phyloP scores from a whole-genome alignment of 2,329 filamentous ascomycete species.

The Scedosporium apiospermum region DNA sequence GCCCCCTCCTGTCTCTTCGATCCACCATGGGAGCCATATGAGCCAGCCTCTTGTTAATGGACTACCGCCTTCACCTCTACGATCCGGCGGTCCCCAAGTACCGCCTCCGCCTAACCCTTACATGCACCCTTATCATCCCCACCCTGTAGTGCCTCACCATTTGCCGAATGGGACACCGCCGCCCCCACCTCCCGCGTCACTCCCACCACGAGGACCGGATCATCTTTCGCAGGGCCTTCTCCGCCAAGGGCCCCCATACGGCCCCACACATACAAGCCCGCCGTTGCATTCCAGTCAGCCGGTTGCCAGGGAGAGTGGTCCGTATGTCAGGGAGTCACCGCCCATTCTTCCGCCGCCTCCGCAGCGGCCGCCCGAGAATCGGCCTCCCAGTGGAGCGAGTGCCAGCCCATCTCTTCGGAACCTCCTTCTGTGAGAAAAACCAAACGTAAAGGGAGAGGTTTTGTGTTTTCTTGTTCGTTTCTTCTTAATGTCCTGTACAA shows the following conservation, averaged over 20 bases:
- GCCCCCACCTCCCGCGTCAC: conserved; percentile 16
- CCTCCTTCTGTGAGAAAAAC: conserved; percentile 46
- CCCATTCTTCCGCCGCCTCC: conserved; percentile 16
- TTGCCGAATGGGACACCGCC: conserved; percentile 30
- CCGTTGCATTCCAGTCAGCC: conserved; percentile 36
- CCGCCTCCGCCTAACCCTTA: neutral
- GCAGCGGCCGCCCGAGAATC: conserved; percentile 25
- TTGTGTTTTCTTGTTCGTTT: too few species aligned
- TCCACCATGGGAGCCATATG: conserved; percentile 32
- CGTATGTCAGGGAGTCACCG: conserved; percentile 17
- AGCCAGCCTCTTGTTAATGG: conserved; percentile 28
- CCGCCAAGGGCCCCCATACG: conserved; percentile 29
- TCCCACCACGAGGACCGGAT: conserved; percentile 29
- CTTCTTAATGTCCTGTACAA: neutral
- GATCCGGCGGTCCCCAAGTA: neutral
- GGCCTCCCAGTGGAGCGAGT: conserved; percentile 57
- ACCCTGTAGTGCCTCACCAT: conserved; percentile 6
- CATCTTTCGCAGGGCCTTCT: conserved; percentile 28
- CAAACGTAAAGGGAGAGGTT: neutral
- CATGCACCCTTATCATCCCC: conserved; percentile 6
- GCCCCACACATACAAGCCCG: conserved; percentile 12
- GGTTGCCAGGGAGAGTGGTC: conserved; percentile 26
- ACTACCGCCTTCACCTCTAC: conserved; percentile 17
- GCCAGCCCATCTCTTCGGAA: conserved; percentile 70
- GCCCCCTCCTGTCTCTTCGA: conserved; percentile 26